phyloP scores from a whole-genome alignment of 305 asterid genomes.

The Galium porrigens region DNA sequence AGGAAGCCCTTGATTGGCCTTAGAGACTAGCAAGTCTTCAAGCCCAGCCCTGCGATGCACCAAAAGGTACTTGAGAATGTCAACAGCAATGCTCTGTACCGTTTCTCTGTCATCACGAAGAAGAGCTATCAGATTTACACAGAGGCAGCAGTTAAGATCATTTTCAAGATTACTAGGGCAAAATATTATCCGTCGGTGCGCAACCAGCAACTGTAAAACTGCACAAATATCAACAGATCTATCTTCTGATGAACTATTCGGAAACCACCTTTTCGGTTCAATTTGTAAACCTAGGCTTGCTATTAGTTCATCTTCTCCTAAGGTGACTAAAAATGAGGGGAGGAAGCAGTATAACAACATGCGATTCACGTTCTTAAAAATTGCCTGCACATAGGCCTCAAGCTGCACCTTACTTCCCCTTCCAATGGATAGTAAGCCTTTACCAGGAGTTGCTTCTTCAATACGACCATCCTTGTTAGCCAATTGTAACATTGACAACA shows the following conservation, averaged over 20 bases:
- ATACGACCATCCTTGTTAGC: slow-evolving; percentile 95
- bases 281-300: slow-evolving; percentile 64
- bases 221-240: slow-evolving; percentile 59
- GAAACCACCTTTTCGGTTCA: slow-evolving; percentile 48
- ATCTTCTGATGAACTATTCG: slow-evolving; percentile 42
- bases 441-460: slow-evolving; percentile 82
- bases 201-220: slow-evolving; percentile 75
- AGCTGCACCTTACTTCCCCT: slow-evolving; percentile 83
- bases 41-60: slow-evolving; percentile 87
- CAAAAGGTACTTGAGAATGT: slow-evolving; percentile 81
- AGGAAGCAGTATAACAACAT: slow-evolving; percentile 79
- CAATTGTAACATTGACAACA: slow-evolving; percentile 89
- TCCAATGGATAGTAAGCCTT: slow-evolving; percentile 82
- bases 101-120: slow-evolving; percentile 63
- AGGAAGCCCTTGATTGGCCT: slow-evolving; percentile 71
- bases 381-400: slow-evolving; percentile 61
- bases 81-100: slow-evolving; percentile 70
- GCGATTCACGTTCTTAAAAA: slow-evolving; percentile 70
- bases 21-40: slow-evolving; percentile 84
- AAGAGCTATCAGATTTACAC: slow-evolving; percentile 69
- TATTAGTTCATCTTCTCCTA: slow-evolving; percentile 87
- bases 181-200: slow-evolving; percentile 73
- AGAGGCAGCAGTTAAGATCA: slow-evolving; percentile 85
- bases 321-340: slow-evolving; percentile 64
- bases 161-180: slow-evolving; percentile 90